Percentiles rank a stretch among this genome's conserved stretches.
These are phyloP conservation scores for Aureobasidium sp. DNA, from an alignment of 2,329 filamentous ascomycete genomes.

Conservation along the genomic window DNA sequence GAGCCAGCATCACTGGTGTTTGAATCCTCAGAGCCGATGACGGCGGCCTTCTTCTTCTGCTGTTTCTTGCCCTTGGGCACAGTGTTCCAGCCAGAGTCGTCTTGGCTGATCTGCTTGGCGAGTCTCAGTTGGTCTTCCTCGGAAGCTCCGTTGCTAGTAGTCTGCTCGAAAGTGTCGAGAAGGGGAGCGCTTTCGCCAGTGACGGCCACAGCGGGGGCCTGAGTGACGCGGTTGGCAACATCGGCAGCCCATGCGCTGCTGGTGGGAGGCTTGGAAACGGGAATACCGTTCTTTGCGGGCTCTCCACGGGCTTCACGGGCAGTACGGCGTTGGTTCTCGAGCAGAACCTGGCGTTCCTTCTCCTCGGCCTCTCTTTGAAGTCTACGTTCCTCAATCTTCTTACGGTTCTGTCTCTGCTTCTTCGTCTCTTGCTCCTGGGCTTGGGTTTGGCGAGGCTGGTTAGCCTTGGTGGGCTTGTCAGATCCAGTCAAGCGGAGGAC, in stretches of 20 bases:
- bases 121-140: slow-evolving; percentile 54
- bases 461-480: slow-evolving; percentile 42
- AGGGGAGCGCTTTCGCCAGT: slow-evolving; percentile 24
- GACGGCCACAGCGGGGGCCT: slow-evolving; percentile 14
- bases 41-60: slow-evolving; percentile 39
- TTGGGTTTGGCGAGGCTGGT: slow-evolving; percentile 52
- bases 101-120: slow-evolving; percentile 36
- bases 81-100: slow-evolving; percentile 52
- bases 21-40: background rate
- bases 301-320: slow-evolving; percentile 77
- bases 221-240: slow-evolving; percentile 17
- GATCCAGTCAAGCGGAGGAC: slow-evolving; percentile 70
- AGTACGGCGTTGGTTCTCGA: slow-evolving; percentile 75
- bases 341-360: slow-evolving; percentile 62
- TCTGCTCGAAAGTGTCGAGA: slow-evolving; percentile 43
- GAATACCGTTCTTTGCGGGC: slow-evolving; percentile 68
- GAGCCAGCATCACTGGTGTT: slow-evolving; percentile 12
- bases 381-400: slow-evolving; percentile 79
- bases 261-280: slow-evolving; percentile 38
- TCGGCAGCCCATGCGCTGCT: slow-evolving; percentile 47
- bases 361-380: slow-evolving; percentile 67
- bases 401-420: slow-evolving; percentile 89
- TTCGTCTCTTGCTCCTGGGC: slow-evolving; percentile 69
- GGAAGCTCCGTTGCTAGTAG: slow-evolving; percentile 37
- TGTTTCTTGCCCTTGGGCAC: slow-evolving; percentile 48